Percentiles rank a stretch among this genome's conserved stretches.
These are phyloP conservation scores for Globisporangium cystogenes DNA, from an alignment of 352 stramenopile species.

Conservation along the genomic window DNA sequence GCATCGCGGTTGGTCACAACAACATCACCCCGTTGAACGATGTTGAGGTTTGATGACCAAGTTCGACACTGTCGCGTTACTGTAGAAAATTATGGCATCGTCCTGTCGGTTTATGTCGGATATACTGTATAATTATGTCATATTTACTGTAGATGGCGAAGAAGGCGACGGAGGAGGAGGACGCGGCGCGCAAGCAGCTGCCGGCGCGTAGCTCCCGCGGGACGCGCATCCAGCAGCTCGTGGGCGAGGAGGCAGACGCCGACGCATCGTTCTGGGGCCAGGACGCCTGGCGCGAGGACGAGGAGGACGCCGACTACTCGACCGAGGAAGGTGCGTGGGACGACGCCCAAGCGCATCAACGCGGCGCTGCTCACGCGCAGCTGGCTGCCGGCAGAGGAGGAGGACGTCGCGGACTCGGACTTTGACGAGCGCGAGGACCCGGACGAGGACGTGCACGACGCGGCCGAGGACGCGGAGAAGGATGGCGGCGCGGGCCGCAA, in stretches of 20 bases:
- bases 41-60: no score
- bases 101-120: no score
- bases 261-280: conserved; percentile 88
- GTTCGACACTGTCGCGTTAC: no score
- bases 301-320: conserved; percentile 83
- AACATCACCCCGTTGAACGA: no score
- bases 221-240: conserved; percentile 75
- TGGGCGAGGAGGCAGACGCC: conserved; percentile 83
- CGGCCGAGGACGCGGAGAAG: conserved; percentile 39
- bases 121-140: no score
- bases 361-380: neutral
- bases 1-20: no score
- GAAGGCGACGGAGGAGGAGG: neutral
- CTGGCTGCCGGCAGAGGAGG: conserved; percentile 56
- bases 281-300: conserved; percentile 79
- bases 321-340: conserved; percentile 67
- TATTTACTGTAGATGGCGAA: neutral
- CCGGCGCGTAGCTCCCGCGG: conserved; percentile 62
- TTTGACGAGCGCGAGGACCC: conserved; percentile 83
- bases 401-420: conserved; percentile 85
- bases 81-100: no score
- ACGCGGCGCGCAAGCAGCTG: conserved; percentile 30
- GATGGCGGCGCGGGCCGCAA: conserved; percentile 16
- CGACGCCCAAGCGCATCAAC: no score
- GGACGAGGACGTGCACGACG: conserved; percentile 75